These are phyloP conservation scores for Penicillium robsamsonii DNA, from an alignment of 495 filamentous ascomycete species.

Conservation along the genomic window DNA sequence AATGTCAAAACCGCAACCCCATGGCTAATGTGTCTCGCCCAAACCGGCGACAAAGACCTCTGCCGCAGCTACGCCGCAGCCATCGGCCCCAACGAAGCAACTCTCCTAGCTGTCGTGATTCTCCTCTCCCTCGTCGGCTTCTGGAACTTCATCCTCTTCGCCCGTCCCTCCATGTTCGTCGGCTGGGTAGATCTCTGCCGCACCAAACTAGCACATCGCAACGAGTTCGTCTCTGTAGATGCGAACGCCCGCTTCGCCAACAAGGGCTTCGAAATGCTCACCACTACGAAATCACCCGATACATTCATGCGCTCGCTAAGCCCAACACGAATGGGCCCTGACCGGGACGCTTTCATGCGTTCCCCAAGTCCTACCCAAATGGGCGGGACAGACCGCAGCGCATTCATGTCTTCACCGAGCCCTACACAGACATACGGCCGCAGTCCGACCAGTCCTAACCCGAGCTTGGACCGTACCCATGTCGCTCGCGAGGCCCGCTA, in stretches of 20 bases:
- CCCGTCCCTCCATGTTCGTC: conserved; percentile 74
- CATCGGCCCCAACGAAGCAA: conserved; percentile 63
- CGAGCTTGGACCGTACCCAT: conserved; percentile 37
- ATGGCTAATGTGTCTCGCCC: conserved; percentile 72
- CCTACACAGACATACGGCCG: conserved; percentile 8
- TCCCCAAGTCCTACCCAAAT: not conserved
- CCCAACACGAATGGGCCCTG: conserved; percentile 23
- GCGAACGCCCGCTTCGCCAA: conserved; percentile 62
- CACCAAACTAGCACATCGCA: conserved; percentile 39
- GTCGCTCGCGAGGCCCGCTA: conserved; percentile 55
- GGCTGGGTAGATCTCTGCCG: conserved; percentile 75
- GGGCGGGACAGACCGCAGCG: not conserved
- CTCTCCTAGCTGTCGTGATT: conserved; percentile 75
- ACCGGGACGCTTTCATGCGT: not conserved
- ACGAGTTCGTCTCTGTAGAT: conserved; percentile 87
- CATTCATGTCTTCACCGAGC: not conserved
- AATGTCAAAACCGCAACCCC: conserved; percentile 53
- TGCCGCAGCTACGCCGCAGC: conserved; percentile 58
- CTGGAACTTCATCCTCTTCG: conserved; percentile 78
- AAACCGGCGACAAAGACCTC: conserved; percentile 59
- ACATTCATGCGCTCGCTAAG: conserved; percentile 44
- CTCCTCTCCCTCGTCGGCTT: conserved; percentile 82
- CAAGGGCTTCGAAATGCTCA: conserved; percentile 82
- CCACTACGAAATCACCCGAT: conserved; percentile 45
- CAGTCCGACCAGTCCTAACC: conserved; percentile 25